Evolutionary conservation across 2,329 filamentous ascomycete species (phyloP), one percentile per base, ranked within the genome.

Genomic region (Chaetomiaceae sp.): DNA sequence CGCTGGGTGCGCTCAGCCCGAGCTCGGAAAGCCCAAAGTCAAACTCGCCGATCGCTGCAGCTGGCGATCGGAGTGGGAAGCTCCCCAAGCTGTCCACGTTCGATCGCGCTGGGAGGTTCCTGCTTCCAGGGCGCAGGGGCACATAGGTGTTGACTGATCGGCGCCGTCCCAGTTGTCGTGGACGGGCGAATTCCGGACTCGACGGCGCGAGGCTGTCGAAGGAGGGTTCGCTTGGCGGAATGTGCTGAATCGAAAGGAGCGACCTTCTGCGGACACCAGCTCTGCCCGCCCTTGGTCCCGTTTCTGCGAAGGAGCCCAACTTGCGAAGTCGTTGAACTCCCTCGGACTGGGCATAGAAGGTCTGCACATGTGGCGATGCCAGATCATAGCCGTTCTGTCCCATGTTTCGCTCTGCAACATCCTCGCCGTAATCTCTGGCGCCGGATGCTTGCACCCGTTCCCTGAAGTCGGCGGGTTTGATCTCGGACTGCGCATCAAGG

Each of bases 351-450:
- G 66, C 59, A 54, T 73, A 70, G 25, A 69, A 71, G 2, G 66
- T 65, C 21, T 65, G 63, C 0, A 68, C 66, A 10, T 65, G 66
- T 10, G 61, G 49, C 2, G 68, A 69, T 7, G 64, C 58, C 5
- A 71, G 54, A 45, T 69, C 58, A 31, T 63, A 54, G 1, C 60
- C 58, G 39, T 70, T 74, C 20, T 68, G 62, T 4, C 63, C 65
- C 40, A 81, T 68, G 54, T 85, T 85, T 30, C 82, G 72, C 56
- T 83, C 79, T 2, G 80, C 81, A 2, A 85, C 79, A 60, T 84
- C 81, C 61, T 86, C 83, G n/a, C 77, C 81, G 57, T 81, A 83
- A 44, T 78, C 74, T 38, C 73, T 70, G 0, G 69, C 67, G 1
- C 79, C 79, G 0, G 76, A 62, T 1, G 79, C 78, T 48, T 72